Evolutionary conservation across 495 filamentous ascomycete genomes (phyloP).

Genomic region (Amphirosellinia nigrospora): DNA sequence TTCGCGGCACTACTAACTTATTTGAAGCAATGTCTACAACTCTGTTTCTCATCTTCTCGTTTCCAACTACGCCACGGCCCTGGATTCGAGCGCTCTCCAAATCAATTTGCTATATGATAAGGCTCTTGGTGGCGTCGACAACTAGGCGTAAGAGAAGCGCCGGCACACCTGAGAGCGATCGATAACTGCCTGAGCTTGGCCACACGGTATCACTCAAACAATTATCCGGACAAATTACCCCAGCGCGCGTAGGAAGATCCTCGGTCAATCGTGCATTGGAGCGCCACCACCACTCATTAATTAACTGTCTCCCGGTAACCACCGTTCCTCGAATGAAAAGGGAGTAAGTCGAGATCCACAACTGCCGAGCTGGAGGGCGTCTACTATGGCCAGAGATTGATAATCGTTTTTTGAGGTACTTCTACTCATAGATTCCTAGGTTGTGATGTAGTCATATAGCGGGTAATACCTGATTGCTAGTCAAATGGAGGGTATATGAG

Average conservation of each 20-base stretch:
- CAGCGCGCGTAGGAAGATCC: background rate
- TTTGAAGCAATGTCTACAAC: background rate
- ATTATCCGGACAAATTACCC: constrained; percentile 19
- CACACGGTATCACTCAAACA: background rate
- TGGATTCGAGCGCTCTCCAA: background rate
- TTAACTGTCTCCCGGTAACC: background rate
- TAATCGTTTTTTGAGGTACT: background rate
- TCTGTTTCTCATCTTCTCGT: background rate
- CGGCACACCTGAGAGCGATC: background rate
- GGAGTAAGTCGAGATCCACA: background rate
- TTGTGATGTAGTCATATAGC: background rate
- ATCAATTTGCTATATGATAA: background rate
- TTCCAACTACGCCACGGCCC: background rate
- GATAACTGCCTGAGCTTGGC: constrained; percentile 6
- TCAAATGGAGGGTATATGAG: constrained; percentile 1
- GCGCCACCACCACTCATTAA: background rate
- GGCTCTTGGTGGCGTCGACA: no score
- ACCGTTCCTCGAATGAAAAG: background rate
- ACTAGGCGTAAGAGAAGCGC: background rate
- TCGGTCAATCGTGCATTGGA: background rate
- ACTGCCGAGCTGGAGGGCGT: constrained; percentile 8
- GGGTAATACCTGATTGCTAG: background rate
- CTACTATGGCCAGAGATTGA: background rate
- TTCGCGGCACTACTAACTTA: background rate
- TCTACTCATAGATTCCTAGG: background rate